Conservation (phyloP, 352 stramenopile genomes). For the Globisporangium lucens region DNA sequence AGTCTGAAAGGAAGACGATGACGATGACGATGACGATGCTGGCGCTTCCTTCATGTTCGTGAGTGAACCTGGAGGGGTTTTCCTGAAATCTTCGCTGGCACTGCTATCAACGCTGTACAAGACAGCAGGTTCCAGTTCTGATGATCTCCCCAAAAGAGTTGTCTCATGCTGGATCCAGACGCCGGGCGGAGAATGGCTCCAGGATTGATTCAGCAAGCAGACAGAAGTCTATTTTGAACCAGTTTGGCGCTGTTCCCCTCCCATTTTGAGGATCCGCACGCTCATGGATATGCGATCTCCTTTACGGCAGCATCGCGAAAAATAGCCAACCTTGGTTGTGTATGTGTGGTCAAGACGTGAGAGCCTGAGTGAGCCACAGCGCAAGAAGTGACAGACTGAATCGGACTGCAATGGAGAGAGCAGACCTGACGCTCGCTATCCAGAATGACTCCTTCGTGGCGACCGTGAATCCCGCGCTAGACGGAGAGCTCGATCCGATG, state of each 20-base stretch:
- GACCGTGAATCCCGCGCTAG: too few relatives aligned
- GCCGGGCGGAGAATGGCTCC: background rate
- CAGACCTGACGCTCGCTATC: conserved; percentile 10
- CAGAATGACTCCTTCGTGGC: background rate
- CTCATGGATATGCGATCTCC: too few relatives aligned
- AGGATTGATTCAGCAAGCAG: too few relatives aligned
- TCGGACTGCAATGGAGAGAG: background rate
- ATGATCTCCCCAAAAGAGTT: background rate
- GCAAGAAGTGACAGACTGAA: background rate
- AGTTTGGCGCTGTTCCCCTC: background rate
- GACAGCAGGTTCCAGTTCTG: background rate
- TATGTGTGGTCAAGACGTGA: background rate
- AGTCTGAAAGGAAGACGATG: background rate
- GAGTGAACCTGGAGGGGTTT: too few relatives aligned
- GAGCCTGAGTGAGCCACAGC: background rate
- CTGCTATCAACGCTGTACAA: background rate
- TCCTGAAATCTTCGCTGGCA: too few relatives aligned
- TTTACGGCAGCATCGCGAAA: background rate
- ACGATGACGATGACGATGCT: background rate
- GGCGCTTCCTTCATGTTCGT: too few relatives aligned
- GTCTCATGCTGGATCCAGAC: background rate
- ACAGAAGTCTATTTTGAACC: background rate
- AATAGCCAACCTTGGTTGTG: background rate
- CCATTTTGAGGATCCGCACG: background rate
- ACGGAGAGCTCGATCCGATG: conserved; percentile 2